Percentiles rank a stretch among this genome's conserved stretches.
Evolutionary conservation across 1,284 basidiomycete genomes (phyloP).

Genomic region (Thelephora terrestris): DNA sequence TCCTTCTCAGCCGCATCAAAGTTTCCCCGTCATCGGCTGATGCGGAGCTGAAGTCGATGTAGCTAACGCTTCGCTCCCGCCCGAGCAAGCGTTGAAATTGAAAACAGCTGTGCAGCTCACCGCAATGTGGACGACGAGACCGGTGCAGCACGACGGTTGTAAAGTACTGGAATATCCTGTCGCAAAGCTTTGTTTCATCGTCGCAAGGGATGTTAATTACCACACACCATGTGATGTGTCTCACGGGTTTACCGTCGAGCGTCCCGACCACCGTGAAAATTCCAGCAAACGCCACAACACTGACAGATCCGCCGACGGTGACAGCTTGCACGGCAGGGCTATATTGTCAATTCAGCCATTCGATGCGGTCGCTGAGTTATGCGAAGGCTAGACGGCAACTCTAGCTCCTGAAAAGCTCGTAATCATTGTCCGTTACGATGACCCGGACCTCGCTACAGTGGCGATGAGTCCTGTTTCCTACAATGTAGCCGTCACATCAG

Average conservation of each 20-base stretch:
- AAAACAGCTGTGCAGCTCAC: constrained; percentile 34
- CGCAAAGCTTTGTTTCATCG: constrained; percentile 4
- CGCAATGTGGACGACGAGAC: constrained; percentile 37
- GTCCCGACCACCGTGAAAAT: constrained; percentile 48
- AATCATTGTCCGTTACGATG: constrained; percentile 33
- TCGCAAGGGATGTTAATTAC: neutral
- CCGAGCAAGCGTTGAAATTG: constrained; percentile 44
- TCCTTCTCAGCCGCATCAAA: constrained; percentile 4
- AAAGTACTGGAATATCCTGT: constrained; percentile 56
- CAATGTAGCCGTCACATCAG: neutral
- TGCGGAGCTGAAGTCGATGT: constrained; percentile 34
- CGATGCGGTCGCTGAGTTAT: neutral
- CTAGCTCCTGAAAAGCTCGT: constrained; percentile 46
- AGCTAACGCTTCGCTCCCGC: constrained; percentile 27
- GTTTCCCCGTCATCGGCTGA: constrained; percentile 19
- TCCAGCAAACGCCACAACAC: constrained; percentile 41
- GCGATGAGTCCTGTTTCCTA: constrained; percentile 51
- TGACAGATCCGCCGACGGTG: constrained; percentile 23
- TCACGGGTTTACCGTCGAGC: constrained; percentile 22
- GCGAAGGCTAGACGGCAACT: constrained; percentile 11
- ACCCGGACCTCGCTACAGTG: constrained; percentile 41
- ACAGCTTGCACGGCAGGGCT: constrained; percentile 22
- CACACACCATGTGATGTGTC: constrained; percentile 23
- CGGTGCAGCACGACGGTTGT: constrained; percentile 52
- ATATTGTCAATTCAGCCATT: constrained; percentile 22